These are phyloP conservation scores for Diaporthe sp. DNA, from an alignment of 2,329 filamentous ascomycete species.

Conservation along the genomic window DNA sequence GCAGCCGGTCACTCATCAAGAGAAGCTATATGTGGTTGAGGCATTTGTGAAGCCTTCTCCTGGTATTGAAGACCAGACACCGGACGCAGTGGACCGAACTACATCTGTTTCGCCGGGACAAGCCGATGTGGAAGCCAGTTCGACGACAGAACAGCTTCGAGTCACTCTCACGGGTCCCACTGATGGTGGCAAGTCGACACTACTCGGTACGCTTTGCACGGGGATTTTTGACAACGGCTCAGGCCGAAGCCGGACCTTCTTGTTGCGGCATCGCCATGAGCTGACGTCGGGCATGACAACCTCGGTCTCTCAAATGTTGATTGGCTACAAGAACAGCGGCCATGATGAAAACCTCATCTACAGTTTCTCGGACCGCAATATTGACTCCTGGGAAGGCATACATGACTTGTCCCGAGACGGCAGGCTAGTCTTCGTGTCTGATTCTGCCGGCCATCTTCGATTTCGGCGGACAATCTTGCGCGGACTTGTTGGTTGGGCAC, in stretches of 20 bases:
- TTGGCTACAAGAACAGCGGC: constrained; percentile 76
- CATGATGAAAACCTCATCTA: constrained; percentile 66
- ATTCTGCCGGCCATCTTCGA: constrained; percentile 91
- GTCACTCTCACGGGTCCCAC: constrained; percentile 91
- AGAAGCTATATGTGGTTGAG: constrained; percentile 88
- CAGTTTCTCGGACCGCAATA: constrained; percentile 89
- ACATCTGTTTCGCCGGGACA: constrained; percentile 44
- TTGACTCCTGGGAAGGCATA: constrained; percentile 95
- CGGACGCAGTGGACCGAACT: constrained; percentile 36
- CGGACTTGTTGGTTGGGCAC: constrained; percentile 94
- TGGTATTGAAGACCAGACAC: constrained; percentile 36
- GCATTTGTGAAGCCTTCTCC: constrained; percentile 82
- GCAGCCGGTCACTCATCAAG: constrained; percentile 51
- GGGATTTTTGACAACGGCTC: constrained; percentile 92
- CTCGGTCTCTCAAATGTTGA: constrained; percentile 92
- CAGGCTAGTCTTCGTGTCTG: constrained; percentile 88
- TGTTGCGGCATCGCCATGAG: constrained; percentile 94
- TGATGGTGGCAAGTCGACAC: constrained; percentile 91
- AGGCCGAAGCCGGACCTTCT: constrained; percentile 88
- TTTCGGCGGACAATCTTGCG: constrained; percentile 91
- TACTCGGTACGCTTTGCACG: constrained; percentile 90
- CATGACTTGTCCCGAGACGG: constrained; percentile 82
- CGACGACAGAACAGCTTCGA: constrained; percentile 81
- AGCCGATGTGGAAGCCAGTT: constrained; percentile 45
- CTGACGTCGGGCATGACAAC: constrained; percentile 93